A percentile compares a stretch with the other conserved stretches of the same genome.
phyloP scores from a whole-genome alignment of 2,329 filamentous ascomycete species.

The Curvularia spicifera region DNA sequence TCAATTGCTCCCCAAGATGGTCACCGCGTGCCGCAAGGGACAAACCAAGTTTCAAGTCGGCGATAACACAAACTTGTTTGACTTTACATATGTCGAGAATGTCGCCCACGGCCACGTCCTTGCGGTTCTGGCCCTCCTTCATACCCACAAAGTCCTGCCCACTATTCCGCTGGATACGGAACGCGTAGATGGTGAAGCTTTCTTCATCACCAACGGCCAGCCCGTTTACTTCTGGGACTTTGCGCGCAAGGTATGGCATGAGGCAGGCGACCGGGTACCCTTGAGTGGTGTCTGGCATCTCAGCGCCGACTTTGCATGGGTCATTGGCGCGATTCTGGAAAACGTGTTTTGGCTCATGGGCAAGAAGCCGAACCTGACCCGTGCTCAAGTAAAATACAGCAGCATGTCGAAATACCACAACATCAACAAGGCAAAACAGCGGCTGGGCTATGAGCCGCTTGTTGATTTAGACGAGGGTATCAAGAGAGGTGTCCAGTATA shows the following conservation, averaged over 20 bases:
- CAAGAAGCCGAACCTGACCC: constrained; percentile 55
- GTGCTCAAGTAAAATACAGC: constrained; percentile 65
- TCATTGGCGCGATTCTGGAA: constrained; percentile 54
- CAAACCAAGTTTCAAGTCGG: constrained; percentile 60
- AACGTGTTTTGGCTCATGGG: constrained; percentile 55
- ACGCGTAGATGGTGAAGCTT: constrained; percentile 58
- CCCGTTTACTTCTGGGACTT: constrained; percentile 61
- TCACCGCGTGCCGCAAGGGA: constrained; percentile 54
- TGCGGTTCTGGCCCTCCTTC: constrained; percentile 57
- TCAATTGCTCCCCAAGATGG: constrained; percentile 53
- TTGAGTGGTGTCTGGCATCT: constrained; percentile 53
- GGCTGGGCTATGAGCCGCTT: constrained; percentile 73
- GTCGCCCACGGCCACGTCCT: constrained; percentile 60
- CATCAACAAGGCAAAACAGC: constrained; percentile 74
- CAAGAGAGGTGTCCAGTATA: constrained; percentile 53
- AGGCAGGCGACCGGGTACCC: constrained; percentile 50
- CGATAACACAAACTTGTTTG: constrained; percentile 60
- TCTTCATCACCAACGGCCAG: constrained; percentile 60
- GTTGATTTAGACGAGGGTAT: constrained; percentile 70
- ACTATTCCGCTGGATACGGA: constrained; percentile 53
- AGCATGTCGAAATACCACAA: constrained; percentile 80
- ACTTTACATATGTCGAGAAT: constrained; percentile 62
- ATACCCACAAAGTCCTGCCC: constrained; percentile 48
- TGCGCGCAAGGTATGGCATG: constrained; percentile 55
- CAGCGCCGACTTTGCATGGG: constrained; percentile 50